These are phyloP conservation scores for Gossypium anomalum DNA, from an alignment of 345 rosid genomes.

Conservation along the genomic window DNA sequence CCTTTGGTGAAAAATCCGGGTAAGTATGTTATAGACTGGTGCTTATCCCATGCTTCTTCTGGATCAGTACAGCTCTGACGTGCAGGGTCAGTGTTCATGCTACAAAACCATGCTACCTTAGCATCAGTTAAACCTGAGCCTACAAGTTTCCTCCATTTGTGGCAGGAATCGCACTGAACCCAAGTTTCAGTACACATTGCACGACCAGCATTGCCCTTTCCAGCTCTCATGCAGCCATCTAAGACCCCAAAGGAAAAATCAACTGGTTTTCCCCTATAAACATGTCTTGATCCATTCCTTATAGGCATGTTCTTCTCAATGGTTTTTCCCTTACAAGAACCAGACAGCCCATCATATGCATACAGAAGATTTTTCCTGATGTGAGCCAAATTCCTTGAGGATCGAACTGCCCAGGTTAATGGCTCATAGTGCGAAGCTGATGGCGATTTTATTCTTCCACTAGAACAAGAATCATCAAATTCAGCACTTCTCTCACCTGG, in stretches of 20 bases:
- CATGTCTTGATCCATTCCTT: slow-evolving; percentile 28
- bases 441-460: slow-evolving; percentile 23
- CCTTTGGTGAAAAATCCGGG: slow-evolving; percentile 77
- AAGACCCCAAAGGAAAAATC: slow-evolving; percentile 22
- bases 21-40: slow-evolving; percentile 50
- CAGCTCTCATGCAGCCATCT: slow-evolving; percentile 28
- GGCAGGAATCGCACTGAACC: slow-evolving; percentile 93
- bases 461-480: slow-evolving; percentile 27
- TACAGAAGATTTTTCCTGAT: slow-evolving; percentile 57
- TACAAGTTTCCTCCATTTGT: slow-evolving; percentile 80
- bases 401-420: slow-evolving; percentile 32
- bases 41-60: slow-evolving; percentile 70
- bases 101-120: slow-evolving; percentile 82
- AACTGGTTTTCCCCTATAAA: slow-evolving; percentile 20
- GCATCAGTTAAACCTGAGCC: slow-evolving; percentile 38
- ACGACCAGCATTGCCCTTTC: slow-evolving; percentile 29
- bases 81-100: slow-evolving; percentile 69
- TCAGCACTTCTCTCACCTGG: slow-evolving; percentile 35
- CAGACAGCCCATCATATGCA: slow-evolving; percentile 40
- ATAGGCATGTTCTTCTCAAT: slow-evolving; percentile 24
- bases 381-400: slow-evolving; percentile 45
- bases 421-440: slow-evolving; percentile 27
- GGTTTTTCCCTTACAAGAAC: slow-evolving; percentile 30
- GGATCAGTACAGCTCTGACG: slow-evolving; percentile 68
- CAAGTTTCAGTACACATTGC: slow-evolving; percentile 50